Conservation (phyloP, 495 filamentous ascomycete genomes). For the Tuber aestivum region DNA sequence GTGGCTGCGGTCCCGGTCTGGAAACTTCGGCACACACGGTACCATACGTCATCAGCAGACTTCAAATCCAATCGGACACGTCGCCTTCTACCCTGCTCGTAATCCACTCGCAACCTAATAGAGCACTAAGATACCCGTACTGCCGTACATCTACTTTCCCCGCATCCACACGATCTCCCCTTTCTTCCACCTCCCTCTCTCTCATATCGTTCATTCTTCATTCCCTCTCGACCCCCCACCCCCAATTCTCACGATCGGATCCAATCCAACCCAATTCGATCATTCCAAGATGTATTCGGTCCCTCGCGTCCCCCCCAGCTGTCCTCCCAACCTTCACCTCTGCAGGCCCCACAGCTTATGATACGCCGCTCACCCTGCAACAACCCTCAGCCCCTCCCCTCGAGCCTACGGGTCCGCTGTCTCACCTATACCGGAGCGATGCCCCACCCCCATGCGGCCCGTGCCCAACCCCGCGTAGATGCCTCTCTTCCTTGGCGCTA, state of each 20-base stretch:
- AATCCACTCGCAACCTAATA: no score
- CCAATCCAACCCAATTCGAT: constrained; percentile 15
- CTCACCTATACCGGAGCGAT: constrained; percentile 52
- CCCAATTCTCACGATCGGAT: not conserved
- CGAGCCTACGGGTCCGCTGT: constrained; percentile 32
- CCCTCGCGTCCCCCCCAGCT: constrained; percentile 45
- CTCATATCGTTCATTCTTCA: not conserved
- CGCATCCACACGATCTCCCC: no score
- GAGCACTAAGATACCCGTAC: not conserved
- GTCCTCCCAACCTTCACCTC: constrained; percentile 62
- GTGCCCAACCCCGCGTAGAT: constrained; percentile 82
- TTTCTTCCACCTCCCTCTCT: no score
- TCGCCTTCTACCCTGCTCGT: not conserved
- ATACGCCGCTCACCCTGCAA: constrained; percentile 69
- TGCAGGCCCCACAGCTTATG: constrained; percentile 64
- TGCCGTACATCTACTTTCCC: no score
- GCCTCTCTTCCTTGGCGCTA: constrained; percentile 80
- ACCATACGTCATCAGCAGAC: not conserved
- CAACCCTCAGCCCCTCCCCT: constrained; percentile 56
- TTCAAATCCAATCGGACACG: not conserved
- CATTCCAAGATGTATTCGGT: constrained; percentile 27
- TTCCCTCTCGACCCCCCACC: not conserved
- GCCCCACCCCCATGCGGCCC: constrained; percentile 77
- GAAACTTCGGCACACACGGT: not conserved
- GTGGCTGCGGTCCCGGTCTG: not conserved